Base-by-base conservation (phyloP, 257 asterid species). In the Paulownia fortunei region DNA sequence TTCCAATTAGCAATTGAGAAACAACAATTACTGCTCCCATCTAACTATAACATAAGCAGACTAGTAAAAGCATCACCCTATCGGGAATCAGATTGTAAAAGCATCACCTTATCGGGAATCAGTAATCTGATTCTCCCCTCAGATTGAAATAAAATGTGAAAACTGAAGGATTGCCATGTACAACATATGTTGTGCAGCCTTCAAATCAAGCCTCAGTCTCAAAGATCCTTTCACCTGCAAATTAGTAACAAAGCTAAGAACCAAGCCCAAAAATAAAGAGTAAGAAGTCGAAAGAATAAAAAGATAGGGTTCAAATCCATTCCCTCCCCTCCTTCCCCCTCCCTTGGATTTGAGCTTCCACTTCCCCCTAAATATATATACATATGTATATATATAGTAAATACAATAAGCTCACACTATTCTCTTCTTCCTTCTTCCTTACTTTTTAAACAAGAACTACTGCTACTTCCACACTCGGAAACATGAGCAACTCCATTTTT, bases 181-280 rank as follows among this genome's bases (percentile, higher is more conserved):
- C 21, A 44, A 8, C 76, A 79, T 49, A 61, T 42, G 27, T 16
- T 8, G 26, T 19, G 80, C 83, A 71, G 76, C 84, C 54, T 69
- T 65, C 72, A 62, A 62, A 46, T 73, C 8, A 68, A 77, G 73
- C 79, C 62, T 52, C 79, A 63, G 58, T 70, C 84, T 72, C 62
- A 30, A 27, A 47, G 78, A 80, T 64, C 69, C 82, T 80, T 64
- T 74, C 71, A 74, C 63, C 85, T 82, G 79, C 76, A 76, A 76
- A 76, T 49, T 12, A 46, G 44, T 21, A 3, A 39, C 4, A 39
- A 37, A 30, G 18, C 59, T 32, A 58, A 39, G 16, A 49, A 52
- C 2, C 59, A 16, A 9, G 26, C 13, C 39, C 5, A 11, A 8
- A 30, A 42, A 34, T 27, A 39, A 18, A 23, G 18, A 37, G 30